These are phyloP conservation scores for Pythium periplocum DNA, from an alignment of 352 stramenopile species.

Conservation along the genomic window DNA sequence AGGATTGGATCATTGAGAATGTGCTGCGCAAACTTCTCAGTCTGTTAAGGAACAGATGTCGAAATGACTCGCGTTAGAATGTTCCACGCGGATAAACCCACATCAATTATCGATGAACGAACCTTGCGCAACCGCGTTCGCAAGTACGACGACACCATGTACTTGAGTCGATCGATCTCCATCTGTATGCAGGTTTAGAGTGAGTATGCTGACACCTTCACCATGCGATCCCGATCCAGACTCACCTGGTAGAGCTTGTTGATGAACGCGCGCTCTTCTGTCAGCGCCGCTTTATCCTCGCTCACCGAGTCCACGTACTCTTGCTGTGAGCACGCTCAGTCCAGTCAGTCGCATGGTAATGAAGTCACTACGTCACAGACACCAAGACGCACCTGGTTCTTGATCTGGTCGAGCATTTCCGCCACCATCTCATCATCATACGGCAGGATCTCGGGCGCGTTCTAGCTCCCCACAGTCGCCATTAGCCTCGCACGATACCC, in stretches of 20 bases:
- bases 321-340: constrained; percentile 35
- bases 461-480: constrained; percentile 29
- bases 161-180: constrained; percentile 84
- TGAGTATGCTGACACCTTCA: background rate
- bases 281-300: constrained; percentile 54
- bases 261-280: constrained; percentile 72
- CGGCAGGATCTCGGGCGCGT: constrained; percentile 67
- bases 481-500: constrained; percentile 1
- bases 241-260: constrained; percentile 79
- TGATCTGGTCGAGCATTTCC: constrained; percentile 81
- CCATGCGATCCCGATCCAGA: background rate
- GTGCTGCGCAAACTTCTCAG: constrained; percentile 69
- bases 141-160: constrained; percentile 81
- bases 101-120: background rate
- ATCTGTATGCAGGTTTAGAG: constrained; percentile 28
- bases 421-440: constrained; percentile 76
- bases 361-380: background rate
- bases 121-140: constrained; percentile 73
- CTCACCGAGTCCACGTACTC: constrained; percentile 79
- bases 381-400: constrained; percentile 49
- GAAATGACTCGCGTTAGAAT: background rate
- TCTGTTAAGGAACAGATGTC: constrained; percentile 22
- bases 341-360: background rate
- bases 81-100: background rate
- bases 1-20: constrained; percentile 41